Evolutionary conservation across 2,329 filamentous ascomycete genomes (phyloP).

Genomic region (Corynespora cassiicola): DNA sequence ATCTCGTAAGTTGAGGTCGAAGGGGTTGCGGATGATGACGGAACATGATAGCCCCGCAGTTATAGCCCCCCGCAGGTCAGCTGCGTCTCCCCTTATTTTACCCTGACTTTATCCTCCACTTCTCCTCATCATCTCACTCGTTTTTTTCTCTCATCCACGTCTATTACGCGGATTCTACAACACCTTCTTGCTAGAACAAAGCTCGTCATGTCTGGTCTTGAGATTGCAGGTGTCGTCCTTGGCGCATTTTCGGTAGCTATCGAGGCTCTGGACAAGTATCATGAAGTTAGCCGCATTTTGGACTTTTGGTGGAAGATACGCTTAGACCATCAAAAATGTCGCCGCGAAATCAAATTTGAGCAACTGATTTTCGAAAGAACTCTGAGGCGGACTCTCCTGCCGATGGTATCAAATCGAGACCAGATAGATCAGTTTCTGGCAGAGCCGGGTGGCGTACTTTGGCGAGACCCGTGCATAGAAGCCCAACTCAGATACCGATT

Average conservation of each 20-base stretch:
- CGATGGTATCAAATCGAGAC: slow-evolving; percentile 12
- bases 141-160: background rate
- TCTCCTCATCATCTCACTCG: background rate
- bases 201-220: slow-evolving; percentile 23
- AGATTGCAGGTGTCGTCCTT: slow-evolving; percentile 24
- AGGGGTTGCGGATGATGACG: background rate
- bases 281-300: slow-evolving; percentile 18
- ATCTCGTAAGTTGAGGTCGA: too few species aligned
- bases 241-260: slow-evolving; percentile 23
- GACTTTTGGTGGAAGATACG: slow-evolving; percentile 20
- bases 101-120: background rate
- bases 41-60: slow-evolving; percentile 1
- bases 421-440: slow-evolving; percentile 13
- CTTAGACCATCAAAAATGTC: slow-evolving; percentile 20
- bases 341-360: slow-evolving; percentile 14
- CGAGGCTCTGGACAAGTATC: slow-evolving; percentile 22
- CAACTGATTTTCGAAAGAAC: slow-evolving; percentile 21
- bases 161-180: too few species aligned
- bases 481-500: slow-evolving; percentile 14
- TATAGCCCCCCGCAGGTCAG: background rate
- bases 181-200: too few species aligned
- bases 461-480: slow-evolving; percentile 12
- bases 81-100: background rate
- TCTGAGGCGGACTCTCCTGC: slow-evolving; percentile 19
- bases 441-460: slow-evolving; percentile 12